Evolutionary conservation across 768 basidiomycete genomes (phyloP), one percentile per base, ranked within the genome.

Genomic region (Termitomyces eurrhizus): DNA sequence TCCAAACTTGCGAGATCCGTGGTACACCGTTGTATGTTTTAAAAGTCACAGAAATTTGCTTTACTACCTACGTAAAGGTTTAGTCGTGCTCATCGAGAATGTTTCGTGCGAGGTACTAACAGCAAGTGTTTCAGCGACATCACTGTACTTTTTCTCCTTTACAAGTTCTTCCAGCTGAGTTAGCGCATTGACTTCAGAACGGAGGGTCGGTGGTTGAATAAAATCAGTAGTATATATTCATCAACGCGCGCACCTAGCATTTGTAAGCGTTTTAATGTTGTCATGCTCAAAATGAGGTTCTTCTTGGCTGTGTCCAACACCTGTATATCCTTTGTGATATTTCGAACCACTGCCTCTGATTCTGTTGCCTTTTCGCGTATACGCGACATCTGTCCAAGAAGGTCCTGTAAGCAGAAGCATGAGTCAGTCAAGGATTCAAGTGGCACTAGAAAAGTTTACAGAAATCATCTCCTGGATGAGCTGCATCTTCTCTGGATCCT

Each of bases 291-390:
- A 21, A 92, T 88, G 53, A 99, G 82, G 69, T 98, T 97, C 75
- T 87, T 89, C 82, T 98, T 98, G 18, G 93, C 95, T 39, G 91
- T 76, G 72, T 98, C 97, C 36, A 99, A 80, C 5, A 90, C 84
- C 71, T 98, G 95, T 52, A 99, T 98, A 73, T 99, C 97, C 65
- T 92, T 90, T 2, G 97, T 99, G 65, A 98, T 97, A 66, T 93
- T 87, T 56, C 90, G 83, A 29, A 98, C 97, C 52, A 98, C 93
- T 1, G 94, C 94, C 68, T 98, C 97, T 3, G 93, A 95, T 70
- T 99, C 97, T 1, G 93, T 92, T 0, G 96, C 95, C 70, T 98
- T 98, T 74, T 98, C 95, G 48, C 94, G 85, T 65, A 98, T 97
- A 58, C 90, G 89, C 41, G 90, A 95, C 86, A 98, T 96, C 76